These are phyloP conservation scores for Tulasnella sp. DNA, from an alignment of 768 basidiomycete species.

Conservation along the genomic window DNA sequence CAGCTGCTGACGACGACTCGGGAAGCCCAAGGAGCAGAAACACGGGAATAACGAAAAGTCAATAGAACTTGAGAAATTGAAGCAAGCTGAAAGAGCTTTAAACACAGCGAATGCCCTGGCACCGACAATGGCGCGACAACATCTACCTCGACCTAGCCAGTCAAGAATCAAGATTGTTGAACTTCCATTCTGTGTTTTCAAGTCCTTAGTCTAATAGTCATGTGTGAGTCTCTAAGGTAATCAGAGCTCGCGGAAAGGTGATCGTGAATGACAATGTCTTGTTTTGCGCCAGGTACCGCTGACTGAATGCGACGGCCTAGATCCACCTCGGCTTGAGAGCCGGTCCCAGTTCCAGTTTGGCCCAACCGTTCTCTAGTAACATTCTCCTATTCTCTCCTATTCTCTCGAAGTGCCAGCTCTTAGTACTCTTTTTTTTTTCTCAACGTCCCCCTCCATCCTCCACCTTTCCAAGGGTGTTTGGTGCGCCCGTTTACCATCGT, in stretches of 20 bases:
- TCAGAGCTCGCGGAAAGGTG: not conserved
- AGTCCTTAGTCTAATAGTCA: not conserved
- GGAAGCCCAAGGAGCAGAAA: too few relatives aligned
- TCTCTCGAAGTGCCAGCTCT: too few relatives aligned
- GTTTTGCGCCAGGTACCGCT: not conserved
- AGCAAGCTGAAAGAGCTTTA: too few relatives aligned
- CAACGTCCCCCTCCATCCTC: not conserved
- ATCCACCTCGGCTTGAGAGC: not conserved
- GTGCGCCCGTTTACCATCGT: not conserved
- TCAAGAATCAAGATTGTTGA: too few relatives aligned
- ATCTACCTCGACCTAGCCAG: too few relatives aligned
- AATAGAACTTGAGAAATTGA: too few relatives aligned
- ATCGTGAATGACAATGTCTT: not conserved
- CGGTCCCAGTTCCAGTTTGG: not conserved
- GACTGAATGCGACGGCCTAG: not conserved
- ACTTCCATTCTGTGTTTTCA: too few relatives aligned
- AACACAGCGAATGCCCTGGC: too few relatives aligned
- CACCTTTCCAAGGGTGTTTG: not conserved
- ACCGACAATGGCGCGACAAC: too few relatives aligned
- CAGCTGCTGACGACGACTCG: too few relatives aligned
- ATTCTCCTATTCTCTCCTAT: not conserved
- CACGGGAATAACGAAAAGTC: too few relatives aligned
- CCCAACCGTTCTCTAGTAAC: not conserved
- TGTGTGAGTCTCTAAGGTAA: not conserved
- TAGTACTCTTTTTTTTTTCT: not conserved